Evolutionary conservation across 345 rosid species (phyloP).

Genomic region (Nasturtium officinale): DNA sequence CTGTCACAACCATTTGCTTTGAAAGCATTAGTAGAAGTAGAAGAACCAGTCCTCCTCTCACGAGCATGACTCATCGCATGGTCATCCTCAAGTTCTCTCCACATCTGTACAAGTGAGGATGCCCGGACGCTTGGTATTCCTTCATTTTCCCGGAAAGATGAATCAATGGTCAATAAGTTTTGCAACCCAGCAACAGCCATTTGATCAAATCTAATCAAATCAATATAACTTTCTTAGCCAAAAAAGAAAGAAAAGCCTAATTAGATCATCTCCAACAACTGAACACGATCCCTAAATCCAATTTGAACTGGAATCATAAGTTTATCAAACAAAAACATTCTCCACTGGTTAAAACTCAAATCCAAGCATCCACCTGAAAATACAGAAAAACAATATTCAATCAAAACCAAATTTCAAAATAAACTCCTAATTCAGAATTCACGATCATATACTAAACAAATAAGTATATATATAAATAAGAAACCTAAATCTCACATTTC

Average conservation of each 20-base stretch:
- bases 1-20: constrained; percentile 50
- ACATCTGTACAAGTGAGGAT: constrained; percentile 75
- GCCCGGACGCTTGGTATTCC: constrained; percentile 71
- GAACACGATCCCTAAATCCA: constrained; percentile 36
- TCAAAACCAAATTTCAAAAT: neutral
- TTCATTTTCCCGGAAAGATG: constrained; percentile 66
- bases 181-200: constrained; percentile 93
- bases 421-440: constrained; percentile 6
- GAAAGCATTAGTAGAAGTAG: constrained; percentile 41
- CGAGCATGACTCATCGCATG: constrained; percentile 66
- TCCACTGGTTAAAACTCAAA: neutral
- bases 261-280: constrained; percentile 44
- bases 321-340: constrained; percentile 30
- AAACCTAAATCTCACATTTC: constrained; percentile 34
- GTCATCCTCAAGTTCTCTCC: constrained; percentile 93
- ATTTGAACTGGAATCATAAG: constrained; percentile 22
- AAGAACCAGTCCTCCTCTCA: constrained; percentile 51
- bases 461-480: neutral
- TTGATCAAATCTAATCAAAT: constrained; percentile 26
- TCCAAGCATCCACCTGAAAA: constrained; percentile 28
- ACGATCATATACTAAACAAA: neutral
- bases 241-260: no score
- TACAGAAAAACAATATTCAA: constrained; percentile 32
- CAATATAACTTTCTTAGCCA: constrained; percentile 46
- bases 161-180: constrained; percentile 70